These are phyloP conservation scores for Friedmanniomyces endolithicus DNA, from an alignment of 495 filamentous ascomycete species.

Conservation along the genomic window DNA sequence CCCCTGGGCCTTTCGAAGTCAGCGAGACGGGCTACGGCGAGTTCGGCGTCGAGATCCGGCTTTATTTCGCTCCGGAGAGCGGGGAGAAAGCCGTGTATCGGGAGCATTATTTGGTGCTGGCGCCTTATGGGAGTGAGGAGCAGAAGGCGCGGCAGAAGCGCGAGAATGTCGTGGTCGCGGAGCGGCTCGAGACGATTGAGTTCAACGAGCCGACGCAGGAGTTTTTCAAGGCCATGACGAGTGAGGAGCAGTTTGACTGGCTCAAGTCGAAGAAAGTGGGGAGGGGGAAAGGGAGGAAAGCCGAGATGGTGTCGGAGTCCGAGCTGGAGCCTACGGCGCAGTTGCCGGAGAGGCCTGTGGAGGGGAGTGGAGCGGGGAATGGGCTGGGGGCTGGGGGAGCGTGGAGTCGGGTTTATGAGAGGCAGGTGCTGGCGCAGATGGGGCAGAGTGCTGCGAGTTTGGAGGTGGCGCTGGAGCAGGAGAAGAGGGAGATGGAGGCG, in stretches of 20 bases:
- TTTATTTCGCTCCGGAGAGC: constrained; percentile 77
- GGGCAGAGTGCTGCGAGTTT: constrained; percentile 5
- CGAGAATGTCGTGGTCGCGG: constrained; percentile 53
- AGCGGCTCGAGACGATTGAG: constrained; percentile 78
- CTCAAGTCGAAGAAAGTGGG: constrained; percentile 23
- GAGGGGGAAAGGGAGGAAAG: constrained; percentile 23
- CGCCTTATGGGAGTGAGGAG: constrained; percentile 78
- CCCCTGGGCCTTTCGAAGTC: constrained; percentile 66
- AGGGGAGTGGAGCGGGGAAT: not conserved
- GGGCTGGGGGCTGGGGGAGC: constrained; percentile 15
- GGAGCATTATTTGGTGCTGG: constrained; percentile 80
- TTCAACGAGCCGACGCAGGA: constrained; percentile 93
- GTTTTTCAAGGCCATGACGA: constrained; percentile 69
- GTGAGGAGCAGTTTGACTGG: constrained; percentile 30
- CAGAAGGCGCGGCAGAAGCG: constrained; percentile 50
- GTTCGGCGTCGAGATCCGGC: constrained; percentile 86
- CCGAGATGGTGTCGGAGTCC: constrained; percentile 12
- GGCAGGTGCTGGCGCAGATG: constrained; percentile 18
- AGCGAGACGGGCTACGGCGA: constrained; percentile 94
- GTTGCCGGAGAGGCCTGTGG: constrained; percentile 18
- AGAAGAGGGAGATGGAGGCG: constrained; percentile 16
- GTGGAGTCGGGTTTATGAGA: constrained; percentile 19
- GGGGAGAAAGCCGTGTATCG: constrained; percentile 83
- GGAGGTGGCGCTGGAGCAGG: constrained; percentile 12
- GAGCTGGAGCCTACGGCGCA: constrained; percentile 19